Percentiles rank a stretch among this genome's conserved stretches.
These are phyloP conservation scores for Poronia punctata DNA, from an alignment of 495 filamentous ascomycete genomes.

Conservation along the genomic window DNA sequence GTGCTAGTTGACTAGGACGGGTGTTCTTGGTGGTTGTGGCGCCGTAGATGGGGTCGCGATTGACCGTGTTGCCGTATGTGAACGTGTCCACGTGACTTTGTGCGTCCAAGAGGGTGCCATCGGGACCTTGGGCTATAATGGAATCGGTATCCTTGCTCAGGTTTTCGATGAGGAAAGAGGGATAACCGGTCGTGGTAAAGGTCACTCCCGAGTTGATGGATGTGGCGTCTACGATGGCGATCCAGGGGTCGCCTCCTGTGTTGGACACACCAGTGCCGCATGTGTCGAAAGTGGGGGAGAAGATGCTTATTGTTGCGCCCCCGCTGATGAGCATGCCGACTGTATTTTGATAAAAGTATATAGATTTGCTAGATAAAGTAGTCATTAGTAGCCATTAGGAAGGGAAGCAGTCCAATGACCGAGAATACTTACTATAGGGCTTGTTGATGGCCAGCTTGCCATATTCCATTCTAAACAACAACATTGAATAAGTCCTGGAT, in stretches of 20 bases:
- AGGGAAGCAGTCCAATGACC: background rate
- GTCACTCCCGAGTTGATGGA: constrained; percentile 35
- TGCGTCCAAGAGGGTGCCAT: constrained; percentile 17
- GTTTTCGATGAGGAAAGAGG: constrained; percentile 38
- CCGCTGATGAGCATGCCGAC: constrained; percentile 57
- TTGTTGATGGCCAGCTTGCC: constrained; percentile 61
- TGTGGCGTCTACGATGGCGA: constrained; percentile 31
- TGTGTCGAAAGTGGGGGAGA: constrained; percentile 43
- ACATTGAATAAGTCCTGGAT: constrained; percentile 5
- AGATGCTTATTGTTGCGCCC: constrained; percentile 47
- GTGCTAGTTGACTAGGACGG: constrained; percentile 24
- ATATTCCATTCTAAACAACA: constrained; percentile 36
- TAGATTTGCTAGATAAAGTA: constrained; percentile 35
- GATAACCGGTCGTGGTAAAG: constrained; percentile 29
- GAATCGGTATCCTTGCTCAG: constrained; percentile 29
- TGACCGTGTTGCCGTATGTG: constrained; percentile 49
- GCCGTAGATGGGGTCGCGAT: constrained; percentile 53
- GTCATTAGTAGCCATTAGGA: background rate
- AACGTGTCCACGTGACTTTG: constrained; percentile 24
- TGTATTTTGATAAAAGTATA: constrained; percentile 51
- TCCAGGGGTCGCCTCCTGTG: constrained; percentile 36
- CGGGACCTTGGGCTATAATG: constrained; percentile 25
- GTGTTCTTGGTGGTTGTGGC: constrained; percentile 28
- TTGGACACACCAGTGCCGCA: constrained; percentile 53
- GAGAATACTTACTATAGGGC: constrained; percentile 51